Evolutionary conservation across 257 asterid genomes (phyloP).

Genomic region (Craterostigma plantagineum): DNA sequence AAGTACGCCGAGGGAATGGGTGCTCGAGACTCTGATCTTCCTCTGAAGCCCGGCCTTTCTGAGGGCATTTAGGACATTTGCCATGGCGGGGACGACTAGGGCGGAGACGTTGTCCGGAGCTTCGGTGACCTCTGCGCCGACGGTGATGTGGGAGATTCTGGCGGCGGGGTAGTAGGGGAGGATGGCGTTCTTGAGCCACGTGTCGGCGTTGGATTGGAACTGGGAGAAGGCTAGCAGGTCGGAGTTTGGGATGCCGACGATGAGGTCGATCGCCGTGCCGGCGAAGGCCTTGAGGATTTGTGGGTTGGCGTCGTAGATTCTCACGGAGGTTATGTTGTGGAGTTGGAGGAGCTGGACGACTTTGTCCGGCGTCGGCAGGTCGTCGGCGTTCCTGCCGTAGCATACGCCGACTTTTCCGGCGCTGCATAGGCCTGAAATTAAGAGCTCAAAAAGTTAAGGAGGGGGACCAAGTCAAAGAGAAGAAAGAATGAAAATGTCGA

Average conservation of each 20-base stretch:
- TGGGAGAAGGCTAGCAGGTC: slow-evolving; percentile 78
- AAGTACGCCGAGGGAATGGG: slow-evolving; percentile 76
- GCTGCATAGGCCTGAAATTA: slow-evolving; percentile 44
- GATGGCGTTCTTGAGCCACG: slow-evolving; percentile 74
- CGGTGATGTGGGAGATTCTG: slow-evolving; percentile 54
- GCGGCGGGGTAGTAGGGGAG: slow-evolving; percentile 91
- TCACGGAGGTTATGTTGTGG: slow-evolving; percentile 51
- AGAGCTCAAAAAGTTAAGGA: no score
- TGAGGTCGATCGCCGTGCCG: slow-evolving; percentile 73
- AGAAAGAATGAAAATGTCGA: no score
- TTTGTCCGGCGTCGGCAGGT: slow-evolving; percentile 90
- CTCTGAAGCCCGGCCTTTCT: slow-evolving; percentile 51
- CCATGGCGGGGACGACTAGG: slow-evolving; percentile 67
- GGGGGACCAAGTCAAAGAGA: no score
- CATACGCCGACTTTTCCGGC: slow-evolving; percentile 73
- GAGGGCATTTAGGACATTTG: slow-evolving; percentile 44
- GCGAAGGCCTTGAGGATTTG: slow-evolving; percentile 89
- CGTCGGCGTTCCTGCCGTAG: slow-evolving; percentile 95
- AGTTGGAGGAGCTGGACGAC: slow-evolving; percentile 66
- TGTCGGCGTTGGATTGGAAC: slow-evolving; percentile 82
- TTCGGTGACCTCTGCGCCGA: slow-evolving; percentile 92
- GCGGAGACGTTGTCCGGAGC: slow-evolving; percentile 57
- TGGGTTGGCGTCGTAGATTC: slow-evolving; percentile 82
- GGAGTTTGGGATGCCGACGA: slow-evolving; percentile 75
- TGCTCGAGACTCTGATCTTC: slow-evolving; percentile 70